Evolutionary conservation across 2,329 filamentous ascomycete species (phyloP).

Genomic region (Bipolaris oryzae): DNA sequence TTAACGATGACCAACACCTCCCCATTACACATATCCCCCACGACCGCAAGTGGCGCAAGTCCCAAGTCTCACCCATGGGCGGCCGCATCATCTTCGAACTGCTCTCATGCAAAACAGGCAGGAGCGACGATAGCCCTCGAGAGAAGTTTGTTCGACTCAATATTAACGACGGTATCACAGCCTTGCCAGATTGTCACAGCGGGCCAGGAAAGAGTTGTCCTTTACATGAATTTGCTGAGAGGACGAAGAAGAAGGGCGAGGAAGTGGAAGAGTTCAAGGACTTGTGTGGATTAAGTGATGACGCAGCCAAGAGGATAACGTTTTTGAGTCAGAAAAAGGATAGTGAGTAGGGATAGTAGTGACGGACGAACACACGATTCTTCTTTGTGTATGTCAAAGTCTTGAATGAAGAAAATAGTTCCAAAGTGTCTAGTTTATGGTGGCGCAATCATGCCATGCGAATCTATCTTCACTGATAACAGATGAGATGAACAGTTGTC

Average conservation of each 20-base stretch:
- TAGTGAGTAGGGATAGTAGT: neutral
- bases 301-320: slow-evolving; percentile 51
- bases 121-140: neutral
- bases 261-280: slow-evolving; percentile 57
- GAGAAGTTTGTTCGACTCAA: slow-evolving; percentile 58
- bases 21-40: slow-evolving; percentile 54
- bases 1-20: slow-evolving; percentile 53
- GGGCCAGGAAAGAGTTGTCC: slow-evolving; percentile 58
- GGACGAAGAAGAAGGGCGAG: slow-evolving; percentile 49
- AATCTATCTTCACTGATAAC: no score
- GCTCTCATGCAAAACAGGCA: slow-evolving; percentile 46
- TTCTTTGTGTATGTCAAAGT: no score
- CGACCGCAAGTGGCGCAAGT: slow-evolving; percentile 60
- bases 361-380: neutral
- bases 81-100: slow-evolving; percentile 62
- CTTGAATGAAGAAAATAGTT: neutral
- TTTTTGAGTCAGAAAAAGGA: slow-evolving; percentile 55
- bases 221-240: slow-evolving; percentile 51
- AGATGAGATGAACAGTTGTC: no score
- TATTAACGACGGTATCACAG: slow-evolving; percentile 63
- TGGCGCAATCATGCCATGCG: no score
- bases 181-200: slow-evolving; percentile 54
- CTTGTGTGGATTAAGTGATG: slow-evolving; percentile 54
- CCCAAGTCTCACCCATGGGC: slow-evolving; percentile 63
- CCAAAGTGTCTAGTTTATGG: no score